A percentile compares a stretch with the other conserved stretches of the same genome.
Conservation (phyloP, 2,329 filamentous ascomycete species). For the Myriosclerotinia curreyana region DNA sequence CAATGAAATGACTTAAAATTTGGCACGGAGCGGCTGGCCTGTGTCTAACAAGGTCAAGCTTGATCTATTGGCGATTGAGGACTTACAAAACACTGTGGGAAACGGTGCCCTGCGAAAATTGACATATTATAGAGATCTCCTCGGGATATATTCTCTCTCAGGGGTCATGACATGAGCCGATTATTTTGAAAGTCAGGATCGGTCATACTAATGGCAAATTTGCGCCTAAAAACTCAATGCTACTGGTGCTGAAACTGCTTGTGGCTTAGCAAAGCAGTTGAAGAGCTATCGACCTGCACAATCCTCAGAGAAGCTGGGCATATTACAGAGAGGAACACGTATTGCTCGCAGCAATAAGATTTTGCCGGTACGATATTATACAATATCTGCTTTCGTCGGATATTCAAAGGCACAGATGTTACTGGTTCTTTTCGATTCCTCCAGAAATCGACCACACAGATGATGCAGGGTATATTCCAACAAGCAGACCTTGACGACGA, state of each 20-base stretch:
- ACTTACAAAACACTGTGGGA: too few relatives aligned
- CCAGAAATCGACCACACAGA: not conserved
- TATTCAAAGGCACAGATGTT: not conserved
- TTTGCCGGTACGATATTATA: not conserved
- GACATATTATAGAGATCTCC: too few relatives aligned
- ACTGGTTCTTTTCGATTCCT: not conserved
- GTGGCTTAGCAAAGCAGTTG: not conserved
- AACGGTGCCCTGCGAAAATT: too few relatives aligned
- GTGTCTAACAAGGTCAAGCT: too few relatives aligned
- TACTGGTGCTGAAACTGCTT: too few relatives aligned
- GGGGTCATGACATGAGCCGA: too few relatives aligned
- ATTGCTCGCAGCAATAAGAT: not conserved
- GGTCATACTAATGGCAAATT: too few relatives aligned
- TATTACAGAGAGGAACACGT: not conserved
- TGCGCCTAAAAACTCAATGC: too few relatives aligned
- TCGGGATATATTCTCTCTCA: too few relatives aligned
- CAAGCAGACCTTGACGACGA: not conserved
- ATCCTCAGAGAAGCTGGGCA: not conserved
- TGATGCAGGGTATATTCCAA: not conserved
- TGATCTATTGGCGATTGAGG: too few relatives aligned
- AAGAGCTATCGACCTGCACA: not conserved
- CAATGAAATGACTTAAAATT: too few relatives aligned
- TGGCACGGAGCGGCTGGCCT: too few relatives aligned
- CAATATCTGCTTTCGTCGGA: not conserved
- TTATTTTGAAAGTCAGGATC: not conserved